Percentiles rank a stretch among this genome's conserved stretches.
Conservation (phyloP, 2,329 filamentous ascomycete species). For the Chaetomium globosum region DNA sequence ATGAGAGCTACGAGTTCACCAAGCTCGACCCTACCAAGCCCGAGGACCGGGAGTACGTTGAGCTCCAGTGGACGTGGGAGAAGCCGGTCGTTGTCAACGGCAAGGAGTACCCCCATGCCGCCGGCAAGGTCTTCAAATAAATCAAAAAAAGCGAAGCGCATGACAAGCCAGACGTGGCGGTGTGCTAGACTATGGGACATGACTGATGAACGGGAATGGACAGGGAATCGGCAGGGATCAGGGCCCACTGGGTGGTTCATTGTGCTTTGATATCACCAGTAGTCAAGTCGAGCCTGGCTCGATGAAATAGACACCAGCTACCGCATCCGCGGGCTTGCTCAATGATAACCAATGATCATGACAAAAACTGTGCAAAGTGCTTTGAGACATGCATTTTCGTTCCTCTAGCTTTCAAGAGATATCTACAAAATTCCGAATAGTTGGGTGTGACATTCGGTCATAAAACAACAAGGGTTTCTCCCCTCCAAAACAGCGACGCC, state of each 20-base stretch:
- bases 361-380: background rate
- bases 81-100: constrained; percentile 75
- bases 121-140: constrained; percentile 99
- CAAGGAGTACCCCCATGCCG: constrained; percentile 86
- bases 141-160: constrained; percentile 31
- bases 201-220: constrained; percentile 37
- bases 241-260: constrained; percentile 32
- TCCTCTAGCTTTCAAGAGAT: background rate
- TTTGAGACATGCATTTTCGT: background rate
- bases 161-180: constrained; percentile 28
- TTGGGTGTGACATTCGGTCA: background rate
- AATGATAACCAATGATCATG: constrained; percentile 10
- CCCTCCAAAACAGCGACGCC: background rate
- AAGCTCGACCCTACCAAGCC: constrained; percentile 90
- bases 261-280: constrained; percentile 35
- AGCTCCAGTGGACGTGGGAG: constrained; percentile 91
- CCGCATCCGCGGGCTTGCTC: constrained; percentile 25
- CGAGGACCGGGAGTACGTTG: constrained; percentile 83
- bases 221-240: constrained; percentile 31
- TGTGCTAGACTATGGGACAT: constrained; percentile 37
- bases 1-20: constrained; percentile 92
- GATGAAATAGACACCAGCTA: constrained; percentile 34
- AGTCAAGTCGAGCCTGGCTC: constrained; percentile 31
- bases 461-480: too few species aligned
- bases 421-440: background rate